Base-by-base conservation (phyloP, 176 grass and related monocot species). In the Typha latifolia region DNA sequence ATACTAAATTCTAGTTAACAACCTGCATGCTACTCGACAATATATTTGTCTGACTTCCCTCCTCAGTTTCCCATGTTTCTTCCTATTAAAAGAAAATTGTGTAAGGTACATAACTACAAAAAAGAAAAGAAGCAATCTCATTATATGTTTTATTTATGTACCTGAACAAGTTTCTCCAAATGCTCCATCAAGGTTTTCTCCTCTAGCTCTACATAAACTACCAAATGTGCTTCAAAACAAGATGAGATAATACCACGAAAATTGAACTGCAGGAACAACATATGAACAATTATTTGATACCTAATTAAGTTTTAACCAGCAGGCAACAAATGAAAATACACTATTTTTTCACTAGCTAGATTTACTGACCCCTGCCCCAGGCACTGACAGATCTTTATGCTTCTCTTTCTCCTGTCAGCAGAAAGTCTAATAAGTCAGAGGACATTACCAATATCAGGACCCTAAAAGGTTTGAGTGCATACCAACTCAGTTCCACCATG, bases 141-240 rank as follows among this genome's bases (percentile, higher is more conserved):
- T 24, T 12, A 59, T 24, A 9, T 18, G 13, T 51, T 48, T 27
- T 14, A 19, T n/a, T 47, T 52, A 27, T 32, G 55, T 85, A 99
- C 94, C 94, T 90, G 94, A 67, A 87, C 86, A 85, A 99, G 89
- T 79, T 99, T 99, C 59, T 99, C 94, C 80, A 99, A 93, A 81
- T 90, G 82, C 62, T 99, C 94, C 56, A 87, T 77, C 27, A 99
- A 77, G 63, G 94, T 93, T 83, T 99, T 99, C 64, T 93, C 89
- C 81, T 99, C 94, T 37, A 99, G 74, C 75, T 99, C 94, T 78
- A 83, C 90, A 85, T 99, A 99, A 49, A 99, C 89, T 66, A 70
- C 74, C 83, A 93, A 81, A 84, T 90, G 87, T 71, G 81, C 83
- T 69, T 99, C 94, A 78, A 99, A 99, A 80, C 94, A 93, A 86